Base-by-base conservation (phyloP, 2,329 filamentous ascomycete genomes). In the Cercospora citrullina region DNA sequence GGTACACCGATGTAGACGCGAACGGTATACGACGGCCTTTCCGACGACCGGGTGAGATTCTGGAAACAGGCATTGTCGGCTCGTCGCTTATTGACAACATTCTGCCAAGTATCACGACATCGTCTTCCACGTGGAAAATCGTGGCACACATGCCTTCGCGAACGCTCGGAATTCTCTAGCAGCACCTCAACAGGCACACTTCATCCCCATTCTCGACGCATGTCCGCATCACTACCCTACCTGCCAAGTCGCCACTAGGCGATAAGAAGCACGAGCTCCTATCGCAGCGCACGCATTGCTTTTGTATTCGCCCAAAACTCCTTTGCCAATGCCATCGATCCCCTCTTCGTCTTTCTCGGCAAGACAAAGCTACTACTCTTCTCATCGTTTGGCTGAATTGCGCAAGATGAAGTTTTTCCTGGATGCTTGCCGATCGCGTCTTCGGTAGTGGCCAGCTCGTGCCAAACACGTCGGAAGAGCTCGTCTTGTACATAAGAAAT, bases 91-190 rank as follows among this genome's bases (percentile, higher is more conserved):
- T 51, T 62, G 39, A 62, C 60, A 62, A 62, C 42, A 62, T 59
- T 21, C n/a, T 26, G 60, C 60, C 60, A 62, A 62, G 60, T 48
- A 62, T 62, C 66, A 68, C 66, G 63, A 64, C 66, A 68, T 68
- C 63, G 30, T 53, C 58, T 30, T 14, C 51, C 65, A 63, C 53
- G 53, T 62, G 58, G 21, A 58, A 26, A 9, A 26, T 21, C 55
- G 55, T 62, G 30, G 57, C 36, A 45, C 60, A 23, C 42, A 31
- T 31, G 9, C 62, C 26, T 21, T 48, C 57, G 39, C 23, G 55
- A 48, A 30, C 21, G 42, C 28, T 55, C 55, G 26, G 42, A 9
- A 28, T 39, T 53, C 55, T 21, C 28, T 18, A 33, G 28, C 55
- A 59, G 55, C 28, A 59, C 26, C 21, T 28, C 23, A 18, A 62